These are phyloP conservation scores for Hanseniaspora lachancei DNA, from an alignment of 805 yeast species.

Conservation along the genomic window DNA sequence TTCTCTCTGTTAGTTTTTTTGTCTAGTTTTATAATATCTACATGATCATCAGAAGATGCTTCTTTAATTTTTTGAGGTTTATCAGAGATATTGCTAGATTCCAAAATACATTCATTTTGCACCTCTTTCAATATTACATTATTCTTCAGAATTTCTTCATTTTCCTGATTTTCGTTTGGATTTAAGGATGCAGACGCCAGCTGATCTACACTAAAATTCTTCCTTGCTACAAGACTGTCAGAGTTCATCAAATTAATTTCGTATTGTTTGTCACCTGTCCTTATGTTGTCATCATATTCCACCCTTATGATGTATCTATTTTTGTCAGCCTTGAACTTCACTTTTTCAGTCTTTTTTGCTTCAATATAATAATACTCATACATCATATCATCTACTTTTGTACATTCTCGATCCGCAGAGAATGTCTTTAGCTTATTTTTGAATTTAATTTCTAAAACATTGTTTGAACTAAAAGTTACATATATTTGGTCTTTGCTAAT, in stretches of 20 bases:
- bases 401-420: background rate
- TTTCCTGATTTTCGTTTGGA: too few relatives aligned
- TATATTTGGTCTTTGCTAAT: background rate
- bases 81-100: background rate
- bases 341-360: background rate
- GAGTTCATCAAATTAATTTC: too few relatives aligned
- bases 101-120: too few relatives aligned
- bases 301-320: background rate
- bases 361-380: background rate
- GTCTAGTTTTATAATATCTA: background rate
- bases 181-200: background rate
- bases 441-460: background rate
- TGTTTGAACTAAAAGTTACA: background rate
- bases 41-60: background rate
- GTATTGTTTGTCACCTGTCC: background rate
- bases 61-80: background rate
- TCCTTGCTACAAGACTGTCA: background rate
- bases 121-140: too few relatives aligned
- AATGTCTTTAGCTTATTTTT: background rate
- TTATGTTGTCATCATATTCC: background rate
- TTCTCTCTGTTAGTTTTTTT: background rate
- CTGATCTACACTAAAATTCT: background rate
- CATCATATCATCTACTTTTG: constrained; percentile 6
- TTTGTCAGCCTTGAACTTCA: background rate
- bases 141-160: too few relatives aligned